phyloP scores from a whole-genome alignment of 2,329 filamentous ascomycete species.

The Cladosporium velox region DNA sequence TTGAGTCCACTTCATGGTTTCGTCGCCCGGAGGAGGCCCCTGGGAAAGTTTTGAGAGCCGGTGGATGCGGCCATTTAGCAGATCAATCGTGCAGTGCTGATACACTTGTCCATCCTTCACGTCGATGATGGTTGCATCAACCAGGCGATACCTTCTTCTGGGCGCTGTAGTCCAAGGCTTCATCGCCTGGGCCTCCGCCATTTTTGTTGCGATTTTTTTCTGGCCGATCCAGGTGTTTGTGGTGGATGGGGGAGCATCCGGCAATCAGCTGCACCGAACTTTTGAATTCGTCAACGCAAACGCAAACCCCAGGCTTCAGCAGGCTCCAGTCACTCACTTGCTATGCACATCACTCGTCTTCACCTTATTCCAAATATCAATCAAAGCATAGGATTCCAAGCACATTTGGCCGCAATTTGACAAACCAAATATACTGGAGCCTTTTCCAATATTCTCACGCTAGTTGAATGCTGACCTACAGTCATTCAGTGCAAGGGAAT shows the following conservation, averaged over 20 bases:
- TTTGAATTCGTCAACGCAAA: background rate
- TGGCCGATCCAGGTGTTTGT: background rate
- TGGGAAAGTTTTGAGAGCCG: constrained; percentile 34
- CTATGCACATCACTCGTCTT: background rate
- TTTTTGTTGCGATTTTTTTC: background rate
- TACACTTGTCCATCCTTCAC: constrained; percentile 37
- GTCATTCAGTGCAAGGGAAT: background rate
- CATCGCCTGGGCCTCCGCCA: constrained; percentile 9
- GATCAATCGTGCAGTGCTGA: constrained; percentile 35
- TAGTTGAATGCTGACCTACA: background rate
- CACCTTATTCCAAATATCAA: background rate
- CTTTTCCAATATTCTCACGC: background rate
- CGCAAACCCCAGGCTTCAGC: background rate
- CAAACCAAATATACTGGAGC: background rate
- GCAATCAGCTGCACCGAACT: constrained; percentile 4
- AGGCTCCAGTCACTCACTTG: background rate
- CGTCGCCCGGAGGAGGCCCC: constrained; percentile 31
- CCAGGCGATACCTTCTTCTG: constrained; percentile 27
- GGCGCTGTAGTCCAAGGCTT: constrained; percentile 30
- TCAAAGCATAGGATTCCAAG: background rate
- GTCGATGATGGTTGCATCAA: constrained; percentile 32
- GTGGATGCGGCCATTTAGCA: constrained; percentile 33
- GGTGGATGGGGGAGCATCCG: background rate
- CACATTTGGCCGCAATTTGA: background rate
- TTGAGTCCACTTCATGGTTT: constrained; percentile 34